Base-by-base conservation (phyloP, 23 red algal genomes). In the Pyropia yezoensis region DNA sequence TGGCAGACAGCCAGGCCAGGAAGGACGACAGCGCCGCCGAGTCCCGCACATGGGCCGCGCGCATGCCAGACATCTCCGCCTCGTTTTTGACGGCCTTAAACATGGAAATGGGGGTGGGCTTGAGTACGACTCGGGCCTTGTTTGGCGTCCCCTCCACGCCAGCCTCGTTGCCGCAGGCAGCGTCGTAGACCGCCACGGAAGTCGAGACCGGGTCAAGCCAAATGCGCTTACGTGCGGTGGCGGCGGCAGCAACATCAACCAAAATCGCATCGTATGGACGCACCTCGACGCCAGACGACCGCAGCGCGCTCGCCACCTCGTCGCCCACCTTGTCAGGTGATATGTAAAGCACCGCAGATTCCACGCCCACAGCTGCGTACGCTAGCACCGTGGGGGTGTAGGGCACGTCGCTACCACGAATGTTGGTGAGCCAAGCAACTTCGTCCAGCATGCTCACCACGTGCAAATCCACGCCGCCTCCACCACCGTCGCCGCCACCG, bases 21-120 rank as follows among this genome's bases (percentile, higher is more conserved):
- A 97, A 90, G 18, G 71, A 85, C 14, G 80, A 70, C 19, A 93
- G 64, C 14, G 81, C 88, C 14, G 74, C 73, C 32, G 78, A 79
- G 57, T 89, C 85, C 25, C 73, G 64, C 23, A 88, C 59, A 75
- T 96, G 91, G 2, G 91, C 91, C 26, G 77, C 83, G 61, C 70
- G 53, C 91, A 96, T 89, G 33, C 91, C 91, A 30, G 27, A 32
- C 26, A 96, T 39, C 65, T 96, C 91, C 19, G 83, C 83, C 5
- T 89, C 78, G 71, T 96, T 96, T 61, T 96, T 96, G 22, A 76
- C 71, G 13, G 83, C 91, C 65, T 96, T 96, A 12, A 86, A 80
- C 51, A 96, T 50, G 27, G 59, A 22, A 23, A 96, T 57, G 6
- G 91, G 91, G 7, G 76, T 88, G 18, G 59, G 57, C 26, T 81